Conservation (phyloP, 352 stramenopile genomes). For the Globisporangium abappressorium region DNA sequence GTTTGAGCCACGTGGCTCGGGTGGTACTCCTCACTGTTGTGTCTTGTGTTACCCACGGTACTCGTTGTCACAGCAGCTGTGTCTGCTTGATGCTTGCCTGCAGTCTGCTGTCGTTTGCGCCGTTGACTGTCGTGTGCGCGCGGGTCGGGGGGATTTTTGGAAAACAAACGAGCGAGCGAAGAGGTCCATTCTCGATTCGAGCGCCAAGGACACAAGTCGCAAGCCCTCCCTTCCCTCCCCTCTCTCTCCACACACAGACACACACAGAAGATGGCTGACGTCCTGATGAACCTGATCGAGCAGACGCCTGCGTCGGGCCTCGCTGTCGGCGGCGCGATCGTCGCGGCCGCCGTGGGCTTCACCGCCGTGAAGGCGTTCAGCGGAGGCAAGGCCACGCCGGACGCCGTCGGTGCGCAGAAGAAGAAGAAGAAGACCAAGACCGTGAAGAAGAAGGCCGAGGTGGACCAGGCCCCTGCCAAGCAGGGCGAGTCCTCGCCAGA, state of each 20-base stretch:
- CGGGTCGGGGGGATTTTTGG: slow-evolving; percentile 1
- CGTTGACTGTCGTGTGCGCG: neutral
- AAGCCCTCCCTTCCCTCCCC: neutral
- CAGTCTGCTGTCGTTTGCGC: neutral
- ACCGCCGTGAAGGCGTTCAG: slow-evolving; percentile 64
- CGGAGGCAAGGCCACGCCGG: slow-evolving; percentile 30
- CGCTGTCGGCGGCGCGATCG: slow-evolving; percentile 63
- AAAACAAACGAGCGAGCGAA: neutral
- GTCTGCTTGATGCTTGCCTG: neutral
- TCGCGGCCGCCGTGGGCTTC: slow-evolving; percentile 65
- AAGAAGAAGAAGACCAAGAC: slow-evolving; percentile 64
- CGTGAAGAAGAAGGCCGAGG: slow-evolving; percentile 25
- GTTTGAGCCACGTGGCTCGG: neutral
- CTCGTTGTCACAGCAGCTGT: neutral
- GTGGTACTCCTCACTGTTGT: neutral
- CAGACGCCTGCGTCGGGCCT: slow-evolving; percentile 59
- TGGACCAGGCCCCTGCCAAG: slow-evolving; percentile 18
- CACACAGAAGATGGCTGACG: slow-evolving; percentile 48
- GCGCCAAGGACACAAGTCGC: slow-evolving; percentile 4
- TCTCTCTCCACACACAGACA: slow-evolving; percentile 8
- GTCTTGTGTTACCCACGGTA: neutral
- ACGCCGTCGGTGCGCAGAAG: slow-evolving; percentile 44
- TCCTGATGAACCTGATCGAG: slow-evolving; percentile 59
- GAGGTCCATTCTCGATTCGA: slow-evolving; percentile 19
- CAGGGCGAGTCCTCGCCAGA: slow-evolving; percentile 29